Base-by-base conservation (phyloP, 208 protist genomes). In the Acanthamoeba triangularis region DNA sequence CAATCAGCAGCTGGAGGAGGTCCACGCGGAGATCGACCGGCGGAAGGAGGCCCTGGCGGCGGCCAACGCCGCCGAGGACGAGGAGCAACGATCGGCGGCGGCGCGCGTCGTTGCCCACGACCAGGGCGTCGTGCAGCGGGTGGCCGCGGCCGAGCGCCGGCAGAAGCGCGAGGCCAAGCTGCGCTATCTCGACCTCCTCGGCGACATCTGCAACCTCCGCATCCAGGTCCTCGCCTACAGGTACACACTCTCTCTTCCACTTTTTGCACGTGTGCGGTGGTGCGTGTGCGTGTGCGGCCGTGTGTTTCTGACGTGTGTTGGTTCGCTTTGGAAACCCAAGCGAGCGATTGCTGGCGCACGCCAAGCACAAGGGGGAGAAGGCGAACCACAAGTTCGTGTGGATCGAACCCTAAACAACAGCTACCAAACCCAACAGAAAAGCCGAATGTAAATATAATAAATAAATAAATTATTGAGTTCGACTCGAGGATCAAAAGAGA, bases 171-270 rank as follows among this genome's bases (percentile, higher is more conserved):
- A 49, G 20, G 41, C 41, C 16, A 20, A 33, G 23, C 37, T 7
- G 76, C 76, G 41, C 76, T 85, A 35, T 37, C 76, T 85, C 41
- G 47, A 85, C 76, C 47, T 85, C 28, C n/a, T 85, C 14, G 76
- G 37, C 52, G 76, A 49, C 76, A 18, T 59, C 14, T 85, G 76
- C 76, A 35, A 49, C 30, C 76, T 85, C 28, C 76, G 76, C 41
- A 56, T 85, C 35, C 76, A 85, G 23, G 18, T 85, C 33, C 14
- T 37, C 76, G 76, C 76, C 44, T 85, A 56, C 41, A 35, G 28
- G 76, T 85, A 8, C 33, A 8, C 25, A 0, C 25, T 18, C 41
- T 6, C 30, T 28, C n/a, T 85, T 25, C 30, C 41, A 16, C 72
- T 80, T 78, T 14, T 44, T n/a, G 65, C 33, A 2, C 28, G n/a